Conservation (phyloP, 805 yeast genomes). For the Ogataea naganishii region DNA sequence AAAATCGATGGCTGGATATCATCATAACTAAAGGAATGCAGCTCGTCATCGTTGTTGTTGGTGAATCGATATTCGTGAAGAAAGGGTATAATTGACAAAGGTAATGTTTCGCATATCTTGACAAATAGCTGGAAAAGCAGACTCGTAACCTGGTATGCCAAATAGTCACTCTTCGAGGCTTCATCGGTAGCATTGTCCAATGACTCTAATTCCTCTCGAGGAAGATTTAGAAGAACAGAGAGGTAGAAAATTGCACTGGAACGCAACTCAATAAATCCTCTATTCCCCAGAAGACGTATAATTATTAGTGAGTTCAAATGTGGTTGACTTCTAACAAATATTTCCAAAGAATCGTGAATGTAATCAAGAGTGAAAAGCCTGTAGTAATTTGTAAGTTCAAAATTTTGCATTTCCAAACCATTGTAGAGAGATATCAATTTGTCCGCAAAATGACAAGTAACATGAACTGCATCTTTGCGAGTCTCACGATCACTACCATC, state of each 20-base stretch:
- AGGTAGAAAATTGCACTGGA: slow-evolving; percentile 16
- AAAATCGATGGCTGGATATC: too few relatives aligned
- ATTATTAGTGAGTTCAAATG: slow-evolving; percentile 30
- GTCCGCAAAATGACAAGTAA: slow-evolving; percentile 17
- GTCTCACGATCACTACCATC: slow-evolving; percentile 24
- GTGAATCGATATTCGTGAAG: too few relatives aligned
- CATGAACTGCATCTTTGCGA: slow-evolving; percentile 18
- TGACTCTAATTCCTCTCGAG: slow-evolving; percentile 9
- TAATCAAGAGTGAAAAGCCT: slow-evolving; percentile 16
- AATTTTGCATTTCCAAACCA: slow-evolving; percentile 11
- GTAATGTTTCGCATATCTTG: too few relatives aligned
- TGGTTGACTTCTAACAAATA: slow-evolving; percentile 16
- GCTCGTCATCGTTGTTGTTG: too few relatives aligned
- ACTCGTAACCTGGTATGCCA: too few relatives aligned
- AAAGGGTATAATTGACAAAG: too few relatives aligned
- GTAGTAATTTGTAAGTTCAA: slow-evolving; percentile 18
- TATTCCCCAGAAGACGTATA: slow-evolving; percentile 42
- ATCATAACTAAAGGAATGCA: too few relatives aligned
- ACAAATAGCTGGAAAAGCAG: too few relatives aligned
- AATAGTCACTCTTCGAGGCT: too few relatives aligned
- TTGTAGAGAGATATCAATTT: slow-evolving; percentile 9
- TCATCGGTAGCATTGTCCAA: too few relatives aligned
- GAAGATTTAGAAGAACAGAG: slow-evolving; percentile 13
- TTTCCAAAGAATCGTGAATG: slow-evolving; percentile 14
- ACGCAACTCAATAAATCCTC: slow-evolving; percentile 32